These are phyloP conservation scores for Candida sakaeoensis DNA, from an alignment of 805 yeast genomes.

Conservation along the genomic window DNA sequence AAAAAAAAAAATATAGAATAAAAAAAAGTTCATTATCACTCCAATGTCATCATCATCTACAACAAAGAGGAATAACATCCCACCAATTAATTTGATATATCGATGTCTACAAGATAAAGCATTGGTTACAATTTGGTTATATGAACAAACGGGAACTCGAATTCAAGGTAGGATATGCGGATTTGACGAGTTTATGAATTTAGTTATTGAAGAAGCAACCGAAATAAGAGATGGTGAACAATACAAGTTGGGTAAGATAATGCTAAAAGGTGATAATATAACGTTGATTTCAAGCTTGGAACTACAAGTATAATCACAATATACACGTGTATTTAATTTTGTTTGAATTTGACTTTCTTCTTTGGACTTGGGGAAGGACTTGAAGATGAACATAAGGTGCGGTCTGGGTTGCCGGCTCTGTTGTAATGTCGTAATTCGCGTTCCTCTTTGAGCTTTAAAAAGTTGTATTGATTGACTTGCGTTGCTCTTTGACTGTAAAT, in stretches of 20 bases:
- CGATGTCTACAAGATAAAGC: conserved; percentile 80
- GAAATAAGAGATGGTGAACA: conserved; percentile 60
- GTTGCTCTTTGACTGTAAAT: conserved; percentile 14
- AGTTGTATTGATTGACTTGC: conserved; percentile 26
- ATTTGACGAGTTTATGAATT: conserved; percentile 96
- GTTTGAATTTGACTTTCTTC: conserved; percentile 25
- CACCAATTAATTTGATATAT: conserved; percentile 90
- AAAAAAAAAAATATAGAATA: conserved; percentile 1
- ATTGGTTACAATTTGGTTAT: conserved; percentile 81
- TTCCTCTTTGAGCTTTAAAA: conserved; percentile 22
- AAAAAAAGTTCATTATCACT: no score
- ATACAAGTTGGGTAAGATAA: conserved; percentile 64
- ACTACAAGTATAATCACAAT: conserved; percentile 12
- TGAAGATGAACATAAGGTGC: conserved; percentile 12
- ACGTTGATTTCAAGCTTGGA: conserved; percentile 57
- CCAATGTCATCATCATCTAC: conserved; percentile 12
- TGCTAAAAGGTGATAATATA: conserved; percentile 92
- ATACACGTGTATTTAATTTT: neutral
- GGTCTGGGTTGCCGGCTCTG: conserved; percentile 8
- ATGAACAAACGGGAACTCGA: conserved; percentile 73
- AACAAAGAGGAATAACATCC: conserved; percentile 49
- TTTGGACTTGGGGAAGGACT: conserved; percentile 15
- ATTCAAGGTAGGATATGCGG: conserved; percentile 86
- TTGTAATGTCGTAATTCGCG: conserved; percentile 19
- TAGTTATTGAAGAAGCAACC: conserved; percentile 54